phyloP scores from a whole-genome alignment of 2,329 filamentous ascomycete species.

The Pestalotiopsis fici region DNA sequence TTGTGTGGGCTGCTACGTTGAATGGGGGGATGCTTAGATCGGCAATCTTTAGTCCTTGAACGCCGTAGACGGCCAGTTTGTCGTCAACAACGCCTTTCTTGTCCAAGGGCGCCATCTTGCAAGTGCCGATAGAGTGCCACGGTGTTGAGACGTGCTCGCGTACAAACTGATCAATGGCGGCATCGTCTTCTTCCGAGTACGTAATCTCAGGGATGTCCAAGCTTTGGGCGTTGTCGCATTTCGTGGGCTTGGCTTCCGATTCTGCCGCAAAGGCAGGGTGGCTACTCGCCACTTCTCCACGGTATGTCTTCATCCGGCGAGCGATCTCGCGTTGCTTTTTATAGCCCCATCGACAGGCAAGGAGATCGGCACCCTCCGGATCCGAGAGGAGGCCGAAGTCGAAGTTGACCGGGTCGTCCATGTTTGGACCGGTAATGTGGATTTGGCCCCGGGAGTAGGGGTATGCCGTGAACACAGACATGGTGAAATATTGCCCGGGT shows the following conservation, averaged over 20 bases:
- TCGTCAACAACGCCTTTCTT: conserved; percentile 38
- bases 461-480: conserved; percentile 55
- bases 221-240: conserved; percentile 17
- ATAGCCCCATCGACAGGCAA: conserved; percentile 60
- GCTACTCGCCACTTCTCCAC: conserved; percentile 40
- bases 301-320: conserved; percentile 51
- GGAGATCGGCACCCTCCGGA: conserved; percentile 45
- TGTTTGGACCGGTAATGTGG: conserved; percentile 48
- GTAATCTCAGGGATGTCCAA: conserved; percentile 37
- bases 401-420: conserved; percentile 50
- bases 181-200: conserved; percentile 44
- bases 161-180: conserved; percentile 38
- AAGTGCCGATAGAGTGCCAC: conserved; percentile 30
- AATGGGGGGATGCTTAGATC: conserved; percentile 28
- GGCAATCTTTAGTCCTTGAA: conserved; percentile 35
- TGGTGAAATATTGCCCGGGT: conserved; percentile 46
- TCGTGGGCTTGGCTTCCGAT: conserved; percentile 36
- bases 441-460: conserved; percentile 59
- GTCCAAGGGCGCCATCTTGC: conserved; percentile 32
- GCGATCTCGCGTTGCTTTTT: conserved; percentile 61
- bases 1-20: conserved; percentile 42
- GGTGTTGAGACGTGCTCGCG: conserved; percentile 33
- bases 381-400: conserved; percentile 56
- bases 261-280: conserved; percentile 42
- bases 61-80: conserved; percentile 37